Conservation (phyloP, 2,329 filamentous ascomycete species). For the Metarhizium album region DNA sequence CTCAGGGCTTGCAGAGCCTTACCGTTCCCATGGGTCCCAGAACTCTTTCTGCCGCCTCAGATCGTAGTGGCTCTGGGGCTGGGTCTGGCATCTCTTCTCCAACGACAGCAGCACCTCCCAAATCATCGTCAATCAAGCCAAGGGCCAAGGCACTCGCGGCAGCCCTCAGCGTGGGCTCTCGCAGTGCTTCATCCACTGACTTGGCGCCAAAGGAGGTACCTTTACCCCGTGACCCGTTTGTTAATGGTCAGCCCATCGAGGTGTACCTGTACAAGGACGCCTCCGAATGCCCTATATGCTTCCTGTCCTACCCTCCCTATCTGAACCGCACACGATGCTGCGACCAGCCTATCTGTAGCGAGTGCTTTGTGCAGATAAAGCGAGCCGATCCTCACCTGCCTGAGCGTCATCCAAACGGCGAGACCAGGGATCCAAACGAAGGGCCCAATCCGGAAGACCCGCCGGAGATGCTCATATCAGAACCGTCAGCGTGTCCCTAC, state of each 20-base stretch:
- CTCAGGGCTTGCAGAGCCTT: constrained; percentile 54
- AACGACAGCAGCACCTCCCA: constrained; percentile 22
- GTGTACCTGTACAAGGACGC: constrained; percentile 90
- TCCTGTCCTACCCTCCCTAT: constrained; percentile 89
- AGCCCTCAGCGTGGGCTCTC: constrained; percentile 61
- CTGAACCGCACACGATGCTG: constrained; percentile 92
- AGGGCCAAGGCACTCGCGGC: constrained; percentile 84
- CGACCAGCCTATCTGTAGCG: constrained; percentile 91
- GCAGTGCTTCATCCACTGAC: constrained; percentile 62
- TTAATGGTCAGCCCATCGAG: constrained; percentile 90
- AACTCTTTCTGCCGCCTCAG: constrained; percentile 70
- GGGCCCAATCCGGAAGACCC: constrained; percentile 35
- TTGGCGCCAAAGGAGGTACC: constrained; percentile 67
- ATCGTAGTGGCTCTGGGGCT: constrained; percentile 50
- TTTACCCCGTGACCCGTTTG: constrained; percentile 71
- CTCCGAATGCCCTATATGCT: constrained; percentile 88
- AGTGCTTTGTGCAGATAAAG: constrained; percentile 99
- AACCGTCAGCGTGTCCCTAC: constrained; percentile 87
- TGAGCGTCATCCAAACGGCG: constrained; percentile 54
- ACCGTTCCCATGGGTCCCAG: constrained; percentile 71
- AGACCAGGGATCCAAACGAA: constrained; percentile 24
- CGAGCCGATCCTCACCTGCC: constrained; percentile 83
- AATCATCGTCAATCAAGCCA: constrained; percentile 59
- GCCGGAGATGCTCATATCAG: constrained; percentile 67
- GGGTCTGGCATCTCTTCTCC: constrained; percentile 47